Base-by-base conservation (phyloP, 441 rosid genomes). In the Raphanus hybrid region DNA sequence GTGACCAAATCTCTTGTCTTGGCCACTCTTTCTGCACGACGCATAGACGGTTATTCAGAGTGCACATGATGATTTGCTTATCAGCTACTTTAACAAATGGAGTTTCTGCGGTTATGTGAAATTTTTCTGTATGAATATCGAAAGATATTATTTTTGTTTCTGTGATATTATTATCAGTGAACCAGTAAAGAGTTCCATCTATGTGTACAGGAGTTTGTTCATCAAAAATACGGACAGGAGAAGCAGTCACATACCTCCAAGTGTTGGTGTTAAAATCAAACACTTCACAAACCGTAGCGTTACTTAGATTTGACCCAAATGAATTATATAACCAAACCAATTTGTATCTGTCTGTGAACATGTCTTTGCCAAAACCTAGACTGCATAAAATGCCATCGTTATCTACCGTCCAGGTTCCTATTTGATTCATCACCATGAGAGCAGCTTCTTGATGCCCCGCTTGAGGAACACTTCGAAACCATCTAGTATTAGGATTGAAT, bases 391-490 rank as follows among this genome's bases (percentile, higher is more conserved):
- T 34, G 39, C 39, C 39, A 34, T 34, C 39, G 39, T 34, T 34
- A 34, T 34, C 39, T 34, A 1, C 39, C 39, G 39, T 34, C 39
- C 39, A 34, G 39, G 39, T 34, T 34, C 11, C 45, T 39, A 43
- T 34, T 59, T 3, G 35, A 59, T 27, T 2, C 4, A 26, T 0
- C 37, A 26, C 5, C 14, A 5, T 6, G 48, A 41, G 48, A 10
- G 29, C 29, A 58, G 4, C 34, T 23, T 29, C 32, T 58, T 58
- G 16, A 60, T 4, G 29, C n/a, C 64, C 12, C 37, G 64, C 35
- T 29, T 27, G 64, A 26, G 63, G 34, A 60, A 60, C 64, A 60
- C 64, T 11, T 60, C 35, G 64, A 60, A 34, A 60, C 64, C 64
- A 59, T 59, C 64, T 59, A 10, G 64, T 59, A 59, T 10, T 59